Evolutionary conservation across 805 yeast species (phyloP), one percentile per base, ranked within the genome.

Genomic region (Cyberlindnera saturnus): DNA sequence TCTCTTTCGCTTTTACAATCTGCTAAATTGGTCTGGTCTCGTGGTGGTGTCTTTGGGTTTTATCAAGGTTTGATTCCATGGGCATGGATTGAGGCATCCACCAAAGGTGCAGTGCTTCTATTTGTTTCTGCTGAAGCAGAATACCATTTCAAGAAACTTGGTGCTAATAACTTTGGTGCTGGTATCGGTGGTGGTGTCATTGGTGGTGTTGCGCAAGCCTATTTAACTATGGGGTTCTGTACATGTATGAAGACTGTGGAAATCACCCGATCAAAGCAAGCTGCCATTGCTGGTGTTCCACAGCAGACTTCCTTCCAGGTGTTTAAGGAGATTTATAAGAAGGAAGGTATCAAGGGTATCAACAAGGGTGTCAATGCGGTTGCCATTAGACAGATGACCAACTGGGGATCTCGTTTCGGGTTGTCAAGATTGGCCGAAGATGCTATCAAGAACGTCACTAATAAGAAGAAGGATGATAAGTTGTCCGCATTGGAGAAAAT

Each of bases 21-120:
- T 23, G 73, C 82, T 41, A 74, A 74, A 45, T 73, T 79, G 34
- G 90, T 93, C 48, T 88, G 95, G 93, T 75, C 93, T 14, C 80
- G 99, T 59, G 99, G 99, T 52, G 99, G 99, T 41, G 57, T 83
- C 15, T 61, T 77, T 26, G 99, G 98, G 0, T 93, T 90, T 69
- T 93, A 90, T 68, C 99, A 93, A 66, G 99, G 99, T 29, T 74
- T 93, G 61, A 90, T 91, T 51, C 99, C 99, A 38, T 93, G 99
- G 99, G 99, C 98, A 6, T 90, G 98, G 97, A 86, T 93, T 55
- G 99, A 91, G 67, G 99, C 96, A 9, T 86, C 96, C n/a, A 93
- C 99, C 32, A 93, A 93, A 65, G 99, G 99, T 63, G 97, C 98
- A 5, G 96, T 90, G 7, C 72, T 93, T 44, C 73, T 93, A 53